phyloP scores from a whole-genome alignment of 345 rosid species.

The Gossypium rotundifolium region DNA sequence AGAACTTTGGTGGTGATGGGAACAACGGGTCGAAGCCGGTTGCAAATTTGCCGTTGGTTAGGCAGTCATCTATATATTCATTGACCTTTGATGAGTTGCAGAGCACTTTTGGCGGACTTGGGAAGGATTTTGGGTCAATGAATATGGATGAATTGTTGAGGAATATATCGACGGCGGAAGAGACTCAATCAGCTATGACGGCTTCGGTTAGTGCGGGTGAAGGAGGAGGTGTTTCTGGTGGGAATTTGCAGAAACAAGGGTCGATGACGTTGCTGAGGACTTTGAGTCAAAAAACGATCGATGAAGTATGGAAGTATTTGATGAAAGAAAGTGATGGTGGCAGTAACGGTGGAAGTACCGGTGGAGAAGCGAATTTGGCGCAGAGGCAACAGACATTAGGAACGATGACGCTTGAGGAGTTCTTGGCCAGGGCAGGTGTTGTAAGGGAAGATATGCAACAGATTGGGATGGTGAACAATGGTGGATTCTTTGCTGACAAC shows the following conservation, averaged over 20 bases:
- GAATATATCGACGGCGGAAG: constrained; percentile 87
- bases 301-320: constrained; percentile 82
- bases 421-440: constrained; percentile 74
- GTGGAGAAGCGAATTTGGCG: constrained; percentile 30
- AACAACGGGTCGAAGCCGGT: constrained; percentile 28
- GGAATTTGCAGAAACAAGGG: constrained; percentile 80
- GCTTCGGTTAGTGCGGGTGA: constrained; percentile 25
- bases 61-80: constrained; percentile 76
- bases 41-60: constrained; percentile 37
- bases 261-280: constrained; percentile 85
- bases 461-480: constrained; percentile 32
- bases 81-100: constrained; percentile 87
- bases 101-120: constrained; percentile 60
- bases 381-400: constrained; percentile 57
- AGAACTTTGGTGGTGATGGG: constrained; percentile 48
- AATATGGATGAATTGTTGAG: constrained; percentile 94
- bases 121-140: constrained; percentile 92
- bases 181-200: constrained; percentile 48
- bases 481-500: constrained; percentile 44
- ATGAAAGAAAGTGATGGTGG: constrained; percentile 38
- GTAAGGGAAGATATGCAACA: constrained; percentile 70
- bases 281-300: constrained; percentile 87
- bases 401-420: constrained; percentile 88
- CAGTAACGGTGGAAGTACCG: constrained; percentile 26
- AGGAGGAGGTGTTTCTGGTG: constrained; percentile 34